phyloP scores from a whole-genome alignment of 768 basidiomycete species.

The Agaricus subrufescens region DNA sequence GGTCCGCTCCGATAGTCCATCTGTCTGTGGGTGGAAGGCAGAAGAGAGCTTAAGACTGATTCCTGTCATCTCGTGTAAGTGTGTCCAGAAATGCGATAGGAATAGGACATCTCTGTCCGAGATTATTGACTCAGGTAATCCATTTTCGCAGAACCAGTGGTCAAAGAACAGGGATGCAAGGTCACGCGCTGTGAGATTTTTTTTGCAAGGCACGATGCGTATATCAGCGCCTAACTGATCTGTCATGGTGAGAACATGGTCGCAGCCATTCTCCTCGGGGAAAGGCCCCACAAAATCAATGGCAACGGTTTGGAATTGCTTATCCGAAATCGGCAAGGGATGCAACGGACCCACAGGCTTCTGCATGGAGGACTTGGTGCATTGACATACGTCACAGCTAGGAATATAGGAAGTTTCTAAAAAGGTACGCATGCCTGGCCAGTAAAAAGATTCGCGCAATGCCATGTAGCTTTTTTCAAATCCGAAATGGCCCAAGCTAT shows the following conservation, averaged over 20 bases:
- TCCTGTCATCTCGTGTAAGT: neutral
- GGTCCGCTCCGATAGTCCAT: conserved; percentile 21
- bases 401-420: no score
- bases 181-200: neutral
- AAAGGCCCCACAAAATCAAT: no score
- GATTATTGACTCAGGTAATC: conserved; percentile 23
- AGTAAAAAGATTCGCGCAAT: no score
- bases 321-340: conserved; percentile 11
- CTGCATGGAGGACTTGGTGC: no score
- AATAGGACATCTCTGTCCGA: conserved; percentile 25
- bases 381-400: no score
- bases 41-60: neutral
- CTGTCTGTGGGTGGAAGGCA: no score
- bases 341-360: conserved; percentile 31
- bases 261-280: no score
- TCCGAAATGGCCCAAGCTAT: conserved; percentile 28
- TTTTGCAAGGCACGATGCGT: conserved; percentile 2
- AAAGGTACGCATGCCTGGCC: no score
- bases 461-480: conserved; percentile 29
- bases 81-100: conserved; percentile 19
- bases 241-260: no score
- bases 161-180: conserved; percentile 16
- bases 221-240: conserved; percentile 10
- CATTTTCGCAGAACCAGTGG: conserved; percentile 24
- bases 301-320: neutral